Conservation (phyloP, 2,329 filamentous ascomycete species). For the Trichoderma hamatum region DNA sequence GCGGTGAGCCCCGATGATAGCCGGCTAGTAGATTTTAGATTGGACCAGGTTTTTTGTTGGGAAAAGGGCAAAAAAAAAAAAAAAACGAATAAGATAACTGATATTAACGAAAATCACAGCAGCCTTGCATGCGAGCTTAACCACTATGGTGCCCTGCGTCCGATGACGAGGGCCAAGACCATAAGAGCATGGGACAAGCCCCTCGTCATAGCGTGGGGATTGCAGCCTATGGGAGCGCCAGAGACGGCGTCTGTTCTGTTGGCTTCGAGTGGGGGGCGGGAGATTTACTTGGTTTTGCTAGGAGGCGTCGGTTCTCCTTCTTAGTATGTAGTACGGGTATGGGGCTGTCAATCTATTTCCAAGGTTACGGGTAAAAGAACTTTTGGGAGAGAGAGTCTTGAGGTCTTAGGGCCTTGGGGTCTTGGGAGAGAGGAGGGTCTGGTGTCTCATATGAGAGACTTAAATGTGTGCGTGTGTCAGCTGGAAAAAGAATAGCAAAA, state of each 20-base stretch:
- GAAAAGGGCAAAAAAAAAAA: background rate
- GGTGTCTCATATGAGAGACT: background rate
- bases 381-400: background rate
- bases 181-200: background rate
- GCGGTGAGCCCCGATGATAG: slow-evolving; percentile 15
- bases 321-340: background rate
- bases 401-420: background rate
- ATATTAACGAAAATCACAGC: background rate
- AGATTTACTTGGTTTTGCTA: slow-evolving; percentile 6
- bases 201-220: background rate
- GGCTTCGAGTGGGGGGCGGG: slow-evolving; percentile 14
- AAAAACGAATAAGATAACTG: background rate
- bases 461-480: background rate
- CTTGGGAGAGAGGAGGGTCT: background rate
- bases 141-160: background rate
- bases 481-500: too few species aligned
- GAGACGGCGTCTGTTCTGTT: background rate
- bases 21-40: background rate
- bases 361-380: slow-evolving; percentile 5
- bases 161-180: slow-evolving; percentile 22
- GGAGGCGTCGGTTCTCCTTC: background rate
- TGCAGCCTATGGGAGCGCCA: background rate
- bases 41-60: background rate
- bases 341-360: slow-evolving; percentile 7
- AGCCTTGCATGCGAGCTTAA: background rate